Conservation (phyloP, 176 grass and related monocot species). For the Hordeum marinum region DNA sequence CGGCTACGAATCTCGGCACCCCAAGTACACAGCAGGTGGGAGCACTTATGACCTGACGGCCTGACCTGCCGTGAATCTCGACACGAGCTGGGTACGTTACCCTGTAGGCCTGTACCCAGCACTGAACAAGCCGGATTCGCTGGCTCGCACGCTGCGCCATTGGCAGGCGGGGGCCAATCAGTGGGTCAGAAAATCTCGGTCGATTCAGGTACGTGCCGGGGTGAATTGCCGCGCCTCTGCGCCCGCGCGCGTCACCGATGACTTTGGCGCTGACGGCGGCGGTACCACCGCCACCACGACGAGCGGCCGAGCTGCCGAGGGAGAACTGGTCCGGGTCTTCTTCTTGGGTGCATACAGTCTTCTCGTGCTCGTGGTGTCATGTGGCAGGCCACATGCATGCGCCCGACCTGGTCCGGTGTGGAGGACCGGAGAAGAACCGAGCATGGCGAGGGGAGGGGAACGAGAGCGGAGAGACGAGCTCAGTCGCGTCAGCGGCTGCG, state of each 20-base stretch:
- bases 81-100: neutral
- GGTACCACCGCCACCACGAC: too few species aligned
- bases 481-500: neutral
- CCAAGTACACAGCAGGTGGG: neutral
- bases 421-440: too few species aligned
- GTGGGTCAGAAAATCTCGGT: neutral
- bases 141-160: neutral
- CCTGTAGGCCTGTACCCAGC: neutral
- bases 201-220: neutral
- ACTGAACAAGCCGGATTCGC: neutral
- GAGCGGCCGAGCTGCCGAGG: neutral
- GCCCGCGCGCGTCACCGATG: conserved; percentile 2
- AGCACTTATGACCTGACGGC: neutral
- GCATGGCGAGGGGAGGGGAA: too few species aligned
- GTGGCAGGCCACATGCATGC: neutral
- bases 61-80: neutral
- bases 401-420: neutral
- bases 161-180: neutral
- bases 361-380: neutral
- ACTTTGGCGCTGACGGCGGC: conserved; percentile 4
- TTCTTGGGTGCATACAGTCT: neutral
- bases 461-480: neutral
- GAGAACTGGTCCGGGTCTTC: neutral
- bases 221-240: neutral
- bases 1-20: conserved; percentile 26